Base-by-base conservation (phyloP, 371 early-diverging fungal genomes). In the Conidiobolus incongruus region DNA sequence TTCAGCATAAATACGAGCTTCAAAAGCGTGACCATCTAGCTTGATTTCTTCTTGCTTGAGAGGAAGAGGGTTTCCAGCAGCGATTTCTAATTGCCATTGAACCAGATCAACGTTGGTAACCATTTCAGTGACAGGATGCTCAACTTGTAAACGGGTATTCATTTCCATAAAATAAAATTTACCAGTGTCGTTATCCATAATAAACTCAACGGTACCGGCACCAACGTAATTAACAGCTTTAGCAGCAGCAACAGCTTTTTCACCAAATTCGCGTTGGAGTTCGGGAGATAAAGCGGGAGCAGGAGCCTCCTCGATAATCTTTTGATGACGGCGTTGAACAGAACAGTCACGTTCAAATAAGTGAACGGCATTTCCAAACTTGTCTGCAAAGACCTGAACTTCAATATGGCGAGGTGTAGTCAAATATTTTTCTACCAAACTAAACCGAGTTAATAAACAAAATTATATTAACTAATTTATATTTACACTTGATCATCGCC, bases 91-190 rank as follows among this genome's bases (percentile, higher is more conserved):
- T 60, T 92, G 91, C 81, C 87, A 82, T 40, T 79, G 81, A 2
- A 93, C 94, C 40, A 98, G 61, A 60, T 98, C 95, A 2, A 85
- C 80, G 44, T 73, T 68, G 11, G 89, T 88, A 22, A 93, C 73
- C 82, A 89, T 81, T 59, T 98, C 98, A 4, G 97, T 93, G 10
- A 93, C 81, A 6, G 96, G 93, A 60, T 96, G 98, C 59, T 96
- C 96, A 7, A 97, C 90, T 56, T 92, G 91, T 16, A 93, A 65
- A 38, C 91, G 72, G 2, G 91, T 88, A 62, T 90, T 90, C 86
- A 93, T 90, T 64, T 96, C 96, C 81, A 98, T 81, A 55, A 95
- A 96, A 62, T 92, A 96, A 53, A 90, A 91, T 45, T 81, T 55
- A 52, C 81, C 69, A 40, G 70, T 72, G n/a, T 70, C 61, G 48